A percentile compares a stretch with the other conserved stretches of the same genome.
phyloP scores from a whole-genome alignment of 345 rosid genomes.

The Rhizophora apiculata region DNA sequence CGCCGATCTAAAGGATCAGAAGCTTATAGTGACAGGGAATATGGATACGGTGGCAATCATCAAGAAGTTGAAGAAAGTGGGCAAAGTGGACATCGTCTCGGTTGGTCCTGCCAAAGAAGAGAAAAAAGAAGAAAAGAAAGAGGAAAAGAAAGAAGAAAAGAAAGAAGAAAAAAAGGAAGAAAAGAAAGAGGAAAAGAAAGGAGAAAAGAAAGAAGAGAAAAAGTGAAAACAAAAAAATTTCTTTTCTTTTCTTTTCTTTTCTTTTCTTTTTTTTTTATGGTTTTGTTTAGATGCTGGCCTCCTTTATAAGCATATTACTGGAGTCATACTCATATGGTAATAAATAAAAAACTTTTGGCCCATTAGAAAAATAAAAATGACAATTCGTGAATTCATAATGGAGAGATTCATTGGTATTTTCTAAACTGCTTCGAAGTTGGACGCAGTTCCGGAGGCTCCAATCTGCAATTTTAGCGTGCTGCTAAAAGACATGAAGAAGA shows the following conservation, averaged over 20 bases:
- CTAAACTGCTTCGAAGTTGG: no score
- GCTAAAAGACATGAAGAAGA: no score
- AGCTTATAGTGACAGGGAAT: conserved; percentile 74
- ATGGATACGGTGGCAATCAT: conserved; percentile 88
- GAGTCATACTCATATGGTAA: no score
- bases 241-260: not conserved
- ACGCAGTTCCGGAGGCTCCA: no score
- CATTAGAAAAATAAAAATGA: no score
- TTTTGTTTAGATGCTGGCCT: no score
- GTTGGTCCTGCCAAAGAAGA: conserved; percentile 95
- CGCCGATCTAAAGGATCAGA: conserved; percentile 85
- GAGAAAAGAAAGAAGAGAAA: conserved; percentile 48
- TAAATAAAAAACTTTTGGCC: no score
- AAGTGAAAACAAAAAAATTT: conserved; percentile 15
- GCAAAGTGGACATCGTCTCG: conserved; percentile 80
- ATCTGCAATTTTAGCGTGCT: no score
- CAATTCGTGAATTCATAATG: no score
- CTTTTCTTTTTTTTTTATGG: no score
- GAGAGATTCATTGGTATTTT: no score
- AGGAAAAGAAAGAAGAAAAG: conserved; percentile 52
- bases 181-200: conserved; percentile 54
- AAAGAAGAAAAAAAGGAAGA: conserved; percentile 44
- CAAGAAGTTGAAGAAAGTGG: conserved; percentile 89
- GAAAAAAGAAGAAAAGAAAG: conserved; percentile 78
- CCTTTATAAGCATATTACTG: no score